Percentiles rank a stretch among this genome's conserved stretches.
Conservation (phyloP, 2,329 filamentous ascomycete species). For the Claviceps cyperi region DNA sequence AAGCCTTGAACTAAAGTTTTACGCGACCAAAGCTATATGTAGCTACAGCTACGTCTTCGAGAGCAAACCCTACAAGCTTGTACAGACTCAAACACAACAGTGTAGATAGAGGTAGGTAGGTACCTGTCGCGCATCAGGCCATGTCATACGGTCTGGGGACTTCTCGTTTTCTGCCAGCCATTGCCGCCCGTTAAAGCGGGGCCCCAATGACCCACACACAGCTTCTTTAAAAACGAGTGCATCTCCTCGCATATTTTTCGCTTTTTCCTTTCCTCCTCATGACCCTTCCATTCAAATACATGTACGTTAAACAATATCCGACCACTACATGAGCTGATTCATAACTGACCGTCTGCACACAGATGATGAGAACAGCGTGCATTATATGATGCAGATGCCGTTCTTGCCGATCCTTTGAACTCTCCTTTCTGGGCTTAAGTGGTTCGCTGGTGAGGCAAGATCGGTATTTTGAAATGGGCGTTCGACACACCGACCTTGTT, state of each 20-base stretch:
- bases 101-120: no score
- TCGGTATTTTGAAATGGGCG: conserved; percentile 86
- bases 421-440: conserved; percentile 87
- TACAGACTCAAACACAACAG: not conserved
- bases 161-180: conserved; percentile 2
- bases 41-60: no score
- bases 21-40: no score
- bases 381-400: conserved; percentile 66
- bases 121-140: no score
- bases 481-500: conserved; percentile 99
- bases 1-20: not conserved
- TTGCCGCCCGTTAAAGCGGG: conserved; percentile 1
- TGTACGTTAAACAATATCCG: conserved; percentile 43
- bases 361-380: conserved; percentile 99
- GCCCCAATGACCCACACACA: conserved; percentile 3
- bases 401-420: conserved; percentile 50
- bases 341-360: conserved; percentile 19
- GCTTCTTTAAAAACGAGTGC: conserved; percentile 22
- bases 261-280: conserved; percentile 47
- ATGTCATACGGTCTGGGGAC: not conserved
- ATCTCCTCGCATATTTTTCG: conserved; percentile 20
- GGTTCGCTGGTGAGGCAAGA: conserved; percentile 53
- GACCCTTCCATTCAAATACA: conserved; percentile 99
- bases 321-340: conserved; percentile 4
- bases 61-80: not conserved